Evolutionary conservation across 441 rosid genomes (phyloP), one percentile per base, ranked within the genome.

Genomic region (Melastoma candidum): DNA sequence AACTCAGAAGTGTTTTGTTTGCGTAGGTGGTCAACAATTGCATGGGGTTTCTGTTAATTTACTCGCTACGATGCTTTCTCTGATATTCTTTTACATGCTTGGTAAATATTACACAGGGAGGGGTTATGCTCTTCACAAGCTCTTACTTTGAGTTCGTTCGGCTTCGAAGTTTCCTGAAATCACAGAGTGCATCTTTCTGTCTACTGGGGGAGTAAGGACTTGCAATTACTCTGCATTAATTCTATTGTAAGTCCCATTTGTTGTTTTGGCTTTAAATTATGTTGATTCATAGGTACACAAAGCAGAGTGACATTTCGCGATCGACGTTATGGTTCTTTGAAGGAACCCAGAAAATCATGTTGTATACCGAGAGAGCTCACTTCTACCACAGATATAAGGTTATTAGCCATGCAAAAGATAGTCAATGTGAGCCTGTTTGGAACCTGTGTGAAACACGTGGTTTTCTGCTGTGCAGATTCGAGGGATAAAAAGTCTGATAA

Each of bases 341-440:
- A 69, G 88, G 90, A 70, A 76, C 48, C 47, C 69, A 68, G 64
- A 86, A 84, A 72, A 80, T 89, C 57, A 81, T 93, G 84, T 87
- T 93, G 54, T 93, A 86, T 80, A 93, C 93, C 0, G 90, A 89
- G 77, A 84, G 99, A 75, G 66, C 74, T 13, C 95, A 86, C 72
- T 93, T 93, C 68, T 84, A 82, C 76, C 75, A 65, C 68, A 76
- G 99, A 89, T 93, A 84, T 55, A 83, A 89, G 99, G 99, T 82
- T 61, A 52, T 53, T 36, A 27, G 13, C 2, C 12, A 29, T 2
- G 44, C 27, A 17, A 12, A 52, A 32, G 46, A 22, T 26, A 3
- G 17, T 39, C 32, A 32, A 8, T 17, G 22, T 17, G 22, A 17
- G 22, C 22, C 22, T 17, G 36, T 22, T 12, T 56, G 12, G 25